Evolutionary conservation across 306 rosid species (phyloP).

Genomic region (Cicer arietinum): DNA sequence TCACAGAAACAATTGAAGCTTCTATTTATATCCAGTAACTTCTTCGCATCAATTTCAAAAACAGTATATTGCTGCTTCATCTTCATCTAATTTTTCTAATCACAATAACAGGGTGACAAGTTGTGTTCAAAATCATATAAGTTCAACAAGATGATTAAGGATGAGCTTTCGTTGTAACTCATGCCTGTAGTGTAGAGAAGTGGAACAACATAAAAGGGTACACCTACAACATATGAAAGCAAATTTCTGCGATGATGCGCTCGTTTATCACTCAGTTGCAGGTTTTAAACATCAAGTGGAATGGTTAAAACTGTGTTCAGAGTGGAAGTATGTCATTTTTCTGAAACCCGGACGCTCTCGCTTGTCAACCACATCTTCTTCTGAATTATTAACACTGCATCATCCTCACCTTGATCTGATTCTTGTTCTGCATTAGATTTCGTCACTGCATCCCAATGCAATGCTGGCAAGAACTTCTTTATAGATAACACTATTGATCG

Average conservation of each 20-base stretch:
- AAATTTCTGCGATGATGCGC: constrained; percentile 18
- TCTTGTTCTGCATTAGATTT: constrained; percentile 43
- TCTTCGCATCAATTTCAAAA: constrained; percentile 3
- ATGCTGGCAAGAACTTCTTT: constrained; percentile 67
- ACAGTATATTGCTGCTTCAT: constrained; percentile 15
- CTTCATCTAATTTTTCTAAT: constrained; percentile 45
- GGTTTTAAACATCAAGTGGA: constrained; percentile 30
- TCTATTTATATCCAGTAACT: neutral
- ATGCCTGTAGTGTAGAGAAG: constrained; percentile 42
- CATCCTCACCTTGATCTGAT: constrained; percentile 54
- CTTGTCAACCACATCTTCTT: constrained; percentile 91
- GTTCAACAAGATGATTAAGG: constrained; percentile 42
- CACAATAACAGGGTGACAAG: constrained; percentile 20
- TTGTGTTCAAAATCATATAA: constrained; percentile 26
- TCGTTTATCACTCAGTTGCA: constrained; percentile 14
- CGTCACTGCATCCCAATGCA: constrained; percentile 88
- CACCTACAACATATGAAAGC: constrained; percentile 36
- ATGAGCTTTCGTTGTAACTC: constrained; percentile 43
- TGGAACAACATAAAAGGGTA: constrained; percentile 26
- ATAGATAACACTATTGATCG: constrained; percentile 62
- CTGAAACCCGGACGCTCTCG: constrained; percentile 63
- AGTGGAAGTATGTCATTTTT: constrained; percentile 44
- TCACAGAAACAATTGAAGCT: neutral
- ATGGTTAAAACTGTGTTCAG: neutral
- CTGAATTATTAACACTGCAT: constrained; percentile 67